Percentiles rank a stretch among this genome's conserved stretches.
These are phyloP conservation scores for Scheffersomyces stambukii DNA, from an alignment of 1,139 yeast genomes.

Conservation along the genomic window DNA sequence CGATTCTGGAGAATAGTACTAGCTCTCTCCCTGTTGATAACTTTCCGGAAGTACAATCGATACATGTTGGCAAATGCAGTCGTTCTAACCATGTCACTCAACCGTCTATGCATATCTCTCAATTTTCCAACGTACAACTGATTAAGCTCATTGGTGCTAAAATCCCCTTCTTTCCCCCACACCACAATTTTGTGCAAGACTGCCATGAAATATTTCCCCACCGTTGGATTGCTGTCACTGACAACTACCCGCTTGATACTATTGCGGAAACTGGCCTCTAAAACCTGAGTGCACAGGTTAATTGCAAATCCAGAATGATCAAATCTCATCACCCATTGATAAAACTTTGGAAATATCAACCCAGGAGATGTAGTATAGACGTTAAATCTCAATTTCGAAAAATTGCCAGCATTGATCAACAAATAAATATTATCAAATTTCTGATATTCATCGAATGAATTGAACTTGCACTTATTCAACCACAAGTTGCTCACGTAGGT, in stretches of 20 bases:
- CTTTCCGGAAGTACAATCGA: constrained; percentile 1
- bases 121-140: constrained; percentile 6
- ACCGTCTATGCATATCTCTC: constrained; percentile 1
- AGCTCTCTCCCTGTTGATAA: neutral
- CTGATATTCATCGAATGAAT: constrained; percentile 10
- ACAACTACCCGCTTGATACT: constrained; percentile 3
- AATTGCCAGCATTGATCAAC: constrained; percentile 10
- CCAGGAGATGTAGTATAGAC: constrained; percentile 21
- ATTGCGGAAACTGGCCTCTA: constrained; percentile 6
- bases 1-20: no score
- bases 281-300: neutral
- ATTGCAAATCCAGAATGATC: constrained; percentile 1
- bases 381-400: constrained; percentile 10
- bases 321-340: constrained; percentile 10
- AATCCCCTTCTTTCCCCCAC: no score
- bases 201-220: constrained; percentile 4
- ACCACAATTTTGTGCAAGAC: constrained; percentile 5
- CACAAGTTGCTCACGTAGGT: constrained; percentile 13
- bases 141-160: constrained; percentile 10
- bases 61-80: constrained; percentile 9
- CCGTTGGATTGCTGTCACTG: constrained; percentile 1
- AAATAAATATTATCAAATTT: constrained; percentile 20
- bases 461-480: constrained; percentile 15
- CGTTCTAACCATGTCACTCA: constrained; percentile 6
- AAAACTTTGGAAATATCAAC: constrained; percentile 23